Evolutionary conservation across 306 rosid genomes (phyloP), one percentile per base, ranked within the genome.

Genomic region (Pterocarpus santalinus): DNA sequence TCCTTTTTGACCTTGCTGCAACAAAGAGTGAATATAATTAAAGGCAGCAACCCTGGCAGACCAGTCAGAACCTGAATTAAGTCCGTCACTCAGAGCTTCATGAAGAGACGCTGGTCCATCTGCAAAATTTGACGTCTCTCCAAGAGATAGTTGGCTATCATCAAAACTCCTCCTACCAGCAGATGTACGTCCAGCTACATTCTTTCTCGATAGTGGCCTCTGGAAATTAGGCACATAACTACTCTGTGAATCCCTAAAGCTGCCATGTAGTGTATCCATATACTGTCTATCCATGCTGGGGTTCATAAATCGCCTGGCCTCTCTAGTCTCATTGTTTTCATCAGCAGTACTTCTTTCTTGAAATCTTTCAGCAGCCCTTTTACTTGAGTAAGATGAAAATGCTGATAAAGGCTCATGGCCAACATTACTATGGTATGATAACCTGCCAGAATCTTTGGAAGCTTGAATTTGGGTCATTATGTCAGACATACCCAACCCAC

Each of bases 391-490:
- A 28, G 97, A 90, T 22, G 98, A 87, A 73, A 87, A 83, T 44
- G 86, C 70, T 55, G 92, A 81, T 70, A 76, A 80, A 75, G 98
- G 76, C 65, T 90, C 97, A 43, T 57, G 66, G 67, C 84, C 87
- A 69, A 80, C 84, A 85, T 84, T 87, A 77, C 83, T 76, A 61
- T 81, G 86, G 85, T 90, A 84, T 8, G 91, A 83, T 22, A 87
- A 81, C 87, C 84, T 91, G 47, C 85, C 89, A 80, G 98, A 89
- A 80, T 89, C 91, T 86, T 94, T 96, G 77, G 99, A 91, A 84
- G 98, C 94, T 89, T 96, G 98, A 87, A 94, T 96, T 89, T 96
- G 99, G 60, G 91, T 87, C 84, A 94, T 96, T 84, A 94, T 91
- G 84, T 92, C 98, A 69, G 98, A 90, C 86, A 96, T 83, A 78